Percentiles rank a stretch among this genome's conserved stretches.
phyloP scores from a whole-genome alignment of 148 eudicot species.

The Hydrangea macrophylla region DNA sequence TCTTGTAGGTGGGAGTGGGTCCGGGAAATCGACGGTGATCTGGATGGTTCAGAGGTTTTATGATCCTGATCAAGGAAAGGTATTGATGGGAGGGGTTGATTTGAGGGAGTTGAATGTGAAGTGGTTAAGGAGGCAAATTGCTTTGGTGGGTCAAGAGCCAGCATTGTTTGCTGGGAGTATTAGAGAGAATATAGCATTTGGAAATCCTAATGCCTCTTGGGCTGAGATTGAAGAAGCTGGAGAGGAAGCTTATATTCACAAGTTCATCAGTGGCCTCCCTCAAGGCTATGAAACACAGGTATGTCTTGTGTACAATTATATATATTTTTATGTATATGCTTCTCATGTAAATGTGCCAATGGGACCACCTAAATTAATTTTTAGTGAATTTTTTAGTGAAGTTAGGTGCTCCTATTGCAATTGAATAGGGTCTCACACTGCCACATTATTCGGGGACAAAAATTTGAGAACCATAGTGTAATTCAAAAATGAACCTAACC shows the following conservation, averaged over 20 bases:
- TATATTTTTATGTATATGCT: no score
- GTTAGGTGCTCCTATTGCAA: no score
- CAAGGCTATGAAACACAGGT: conserved; percentile 58
- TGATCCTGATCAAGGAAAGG: conserved; percentile 43
- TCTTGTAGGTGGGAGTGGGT: conserved; percentile 48
- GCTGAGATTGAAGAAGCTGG: conserved; percentile 52
- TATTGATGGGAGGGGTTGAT: conserved; percentile 42
- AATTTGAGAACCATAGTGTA: no score
- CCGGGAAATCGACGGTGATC: conserved; percentile 48
- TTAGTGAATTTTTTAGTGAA: no score
- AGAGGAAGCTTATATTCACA: conserved; percentile 50
- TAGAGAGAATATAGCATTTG: conserved; percentile 46
- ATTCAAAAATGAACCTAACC: no score
- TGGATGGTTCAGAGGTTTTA: conserved; percentile 55
- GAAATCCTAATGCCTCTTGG: conserved; percentile 40
- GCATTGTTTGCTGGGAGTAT: conserved; percentile 51
- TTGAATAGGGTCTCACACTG: no score
- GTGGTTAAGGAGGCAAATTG: conserved; percentile 46
- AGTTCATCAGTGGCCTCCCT: conserved; percentile 47
- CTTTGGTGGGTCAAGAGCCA: conserved; percentile 55
- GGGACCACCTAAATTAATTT: no score
- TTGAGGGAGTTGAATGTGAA: conserved; percentile 42
- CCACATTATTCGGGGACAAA: no score
- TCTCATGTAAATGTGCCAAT: no score
- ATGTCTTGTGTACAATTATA: conserved; percentile 8